phyloP scores from a whole-genome alignment of 768 basidiomycete species.

The Tylopilus vinaceipallidus region DNA sequence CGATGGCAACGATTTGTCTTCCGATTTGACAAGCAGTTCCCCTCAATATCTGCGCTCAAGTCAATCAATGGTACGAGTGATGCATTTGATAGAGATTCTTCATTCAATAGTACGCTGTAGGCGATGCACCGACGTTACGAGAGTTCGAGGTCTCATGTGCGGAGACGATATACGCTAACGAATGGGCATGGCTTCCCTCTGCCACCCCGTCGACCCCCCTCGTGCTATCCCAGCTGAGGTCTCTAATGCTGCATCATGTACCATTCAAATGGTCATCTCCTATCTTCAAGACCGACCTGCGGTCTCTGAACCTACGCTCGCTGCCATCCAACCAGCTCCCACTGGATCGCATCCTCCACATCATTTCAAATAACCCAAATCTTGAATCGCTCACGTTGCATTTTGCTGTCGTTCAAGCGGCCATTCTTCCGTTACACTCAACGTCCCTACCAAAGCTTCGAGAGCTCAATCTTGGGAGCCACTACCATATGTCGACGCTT shows the following conservation, averaged over 20 bases:
- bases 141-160: constrained; percentile 79
- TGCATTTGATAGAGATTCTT: background rate
- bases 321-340: constrained; percentile 62
- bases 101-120: constrained; percentile 34
- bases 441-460: constrained; percentile 55
- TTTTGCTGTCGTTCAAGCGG: constrained; percentile 56
- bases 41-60: constrained; percentile 71
- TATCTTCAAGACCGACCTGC: constrained; percentile 59
- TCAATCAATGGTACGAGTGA: constrained; percentile 59
- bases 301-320: constrained; percentile 59
- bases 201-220: constrained; percentile 33
- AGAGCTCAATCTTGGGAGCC: constrained; percentile 60
- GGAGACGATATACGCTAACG: constrained; percentile 55
- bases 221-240: constrained; percentile 47
- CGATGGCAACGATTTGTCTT: constrained; percentile 83
- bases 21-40: constrained; percentile 73
- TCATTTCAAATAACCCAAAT: constrained; percentile 54
- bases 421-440: constrained; percentile 59
- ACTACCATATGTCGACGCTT: constrained; percentile 60
- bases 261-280: constrained; percentile 80
- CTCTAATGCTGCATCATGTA: constrained; percentile 65
- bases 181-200: constrained; percentile 78
- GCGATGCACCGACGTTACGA: constrained; percentile 66
- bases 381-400: constrained; percentile 59
- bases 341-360: constrained; percentile 66